Evolutionary conservation across 2,329 filamentous ascomycete genomes (phyloP), one percentile per base, ranked within the genome.

Genomic region (Acephala macrosclerotiorum): DNA sequence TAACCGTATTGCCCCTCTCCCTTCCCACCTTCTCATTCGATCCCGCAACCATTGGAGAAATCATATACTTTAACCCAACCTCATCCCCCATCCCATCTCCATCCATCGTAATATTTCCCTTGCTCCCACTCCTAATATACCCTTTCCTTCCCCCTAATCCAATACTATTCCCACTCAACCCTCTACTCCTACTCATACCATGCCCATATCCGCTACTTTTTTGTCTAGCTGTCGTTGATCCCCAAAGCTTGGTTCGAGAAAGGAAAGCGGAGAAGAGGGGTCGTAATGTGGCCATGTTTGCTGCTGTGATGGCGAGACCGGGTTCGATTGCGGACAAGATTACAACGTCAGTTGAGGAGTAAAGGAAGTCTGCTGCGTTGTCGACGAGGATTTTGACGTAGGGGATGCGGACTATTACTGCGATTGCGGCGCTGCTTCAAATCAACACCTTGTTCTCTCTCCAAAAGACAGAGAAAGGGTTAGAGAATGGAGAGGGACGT

Each of bases 341-440:
- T 2, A 73, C 71, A 16, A 73, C 71, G 47, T 69, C 67, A 20
- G 67, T 68, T 7, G 69, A 68, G 51, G 72, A 66, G 55, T 61
- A 75, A 35, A 74, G 67, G 36, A 74, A 74, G 58, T 75, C 73
- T 8, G 58, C 26, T 20, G 61, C 33, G 29, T 64, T 56, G 33
- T 71, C 49, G 35, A 42, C 60, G 9, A 71, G 60, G 49, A 63
- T 65, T 22, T 64, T 63, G 51, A 75, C 64, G 60, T 74, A 75
- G 3, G 73, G 73, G 36, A 75, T 71, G 16, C 73, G 71, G 33
- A 75, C 60, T 56, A 75, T 73, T 11, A 73, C 72, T 51, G 73
- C 72, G 12, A 66, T 69, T 14, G 70, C 73, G 5, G 68, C 72
- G 53, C 70, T 73, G 42, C 12, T 55, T 16, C 1, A 35, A 42